phyloP scores from a whole-genome alignment of 768 basidiomycete species.

The Russula earlei region DNA sequence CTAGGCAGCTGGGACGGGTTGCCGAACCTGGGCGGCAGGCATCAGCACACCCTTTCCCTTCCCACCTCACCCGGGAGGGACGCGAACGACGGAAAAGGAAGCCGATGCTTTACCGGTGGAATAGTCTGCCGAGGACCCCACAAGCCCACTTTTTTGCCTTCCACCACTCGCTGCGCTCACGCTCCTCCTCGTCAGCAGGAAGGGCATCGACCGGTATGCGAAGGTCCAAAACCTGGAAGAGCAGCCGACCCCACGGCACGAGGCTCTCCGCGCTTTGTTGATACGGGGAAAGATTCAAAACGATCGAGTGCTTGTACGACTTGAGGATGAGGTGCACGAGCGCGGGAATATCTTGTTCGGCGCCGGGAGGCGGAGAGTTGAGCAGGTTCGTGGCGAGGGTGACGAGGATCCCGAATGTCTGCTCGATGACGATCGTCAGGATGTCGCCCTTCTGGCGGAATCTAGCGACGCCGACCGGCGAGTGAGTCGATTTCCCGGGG shows the following conservation, averaged over 20 bases:
- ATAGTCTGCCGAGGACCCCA: slow-evolving; percentile 65
- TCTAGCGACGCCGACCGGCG: slow-evolving; percentile 29
- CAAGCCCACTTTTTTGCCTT: slow-evolving; percentile 92
- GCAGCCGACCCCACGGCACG: slow-evolving; percentile 79
- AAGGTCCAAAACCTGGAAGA: slow-evolving; percentile 73
- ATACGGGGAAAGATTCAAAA: slow-evolving; percentile 60
- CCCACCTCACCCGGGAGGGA: neutral
- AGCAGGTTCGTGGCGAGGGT: slow-evolving; percentile 65
- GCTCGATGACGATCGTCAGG: slow-evolving; percentile 46
- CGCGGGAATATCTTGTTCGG: slow-evolving; percentile 63
- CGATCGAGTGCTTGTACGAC: slow-evolving; percentile 74
- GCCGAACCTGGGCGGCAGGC: slow-evolving; percentile 46
- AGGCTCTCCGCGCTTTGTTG: slow-evolving; percentile 69
- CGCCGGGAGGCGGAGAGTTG: slow-evolving; percentile 46
- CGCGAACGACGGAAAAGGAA: neutral
- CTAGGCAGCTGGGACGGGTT: slow-evolving; percentile 81
- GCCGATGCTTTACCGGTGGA: slow-evolving; percentile 45
- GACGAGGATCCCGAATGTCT: slow-evolving; percentile 68
- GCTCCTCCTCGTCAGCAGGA: slow-evolving; percentile 62
- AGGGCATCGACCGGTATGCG: slow-evolving; percentile 55
- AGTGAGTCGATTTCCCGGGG: neutral
- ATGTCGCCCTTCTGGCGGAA: slow-evolving; percentile 59
- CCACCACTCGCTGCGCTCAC: slow-evolving; percentile 82
- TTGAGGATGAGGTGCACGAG: slow-evolving; percentile 85
- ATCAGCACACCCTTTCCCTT: neutral